A percentile compares a stretch with the other conserved stretches of the same genome.
phyloP scores from a whole-genome alignment of 2,329 filamentous ascomycete species.

The Penicillium sclerotiorum region DNA sequence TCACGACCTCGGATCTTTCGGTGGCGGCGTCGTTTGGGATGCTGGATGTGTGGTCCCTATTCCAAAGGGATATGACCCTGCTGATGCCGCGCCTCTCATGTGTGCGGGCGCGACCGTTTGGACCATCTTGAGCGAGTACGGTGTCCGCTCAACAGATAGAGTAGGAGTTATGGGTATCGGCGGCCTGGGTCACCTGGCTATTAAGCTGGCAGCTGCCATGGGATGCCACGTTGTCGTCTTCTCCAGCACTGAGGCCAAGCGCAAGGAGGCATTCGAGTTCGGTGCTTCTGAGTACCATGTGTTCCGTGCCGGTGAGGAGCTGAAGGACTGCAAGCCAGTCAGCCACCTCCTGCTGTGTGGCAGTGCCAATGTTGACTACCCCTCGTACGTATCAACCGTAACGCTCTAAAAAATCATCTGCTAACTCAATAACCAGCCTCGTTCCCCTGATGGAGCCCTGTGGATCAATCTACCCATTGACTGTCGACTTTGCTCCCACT shows the following conservation, averaged over 20 bases:
- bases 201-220: slow-evolving; percentile 69
- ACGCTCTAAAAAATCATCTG: slow-evolving; percentile 1
- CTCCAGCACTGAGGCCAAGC: slow-evolving; percentile 31
- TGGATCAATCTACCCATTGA: slow-evolving; percentile 29
- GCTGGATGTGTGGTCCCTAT: slow-evolving; percentile 42
- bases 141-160: slow-evolving; percentile 66
- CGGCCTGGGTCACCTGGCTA: slow-evolving; percentile 70
- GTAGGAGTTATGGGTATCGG: slow-evolving; percentile 73
- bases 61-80: slow-evolving; percentile 33
- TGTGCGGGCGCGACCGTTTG: slow-evolving; percentile 46
- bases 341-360: slow-evolving; percentile 30
- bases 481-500: slow-evolving; percentile 23
- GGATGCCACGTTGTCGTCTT: slow-evolving; percentile 59
- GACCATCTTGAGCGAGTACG: slow-evolving; percentile 62
- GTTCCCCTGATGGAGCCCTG: slow-evolving; percentile 28
- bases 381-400: slow-evolving; percentile 23
- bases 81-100: slow-evolving; percentile 38
- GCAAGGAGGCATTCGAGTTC: slow-evolving; percentile 28
- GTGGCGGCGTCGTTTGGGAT: slow-evolving; percentile 35
- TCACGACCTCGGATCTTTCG: slow-evolving; percentile 38
- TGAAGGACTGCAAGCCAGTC: slow-evolving; percentile 26
- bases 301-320: slow-evolving; percentile 23
- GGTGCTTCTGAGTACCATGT: slow-evolving; percentile 30
- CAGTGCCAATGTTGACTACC: slow-evolving; percentile 27
- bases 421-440: slow-evolving; percentile 21